phyloP scores from a whole-genome alignment of 352 stramenopile genomes.

The Globisporangium alternatum region DNA sequence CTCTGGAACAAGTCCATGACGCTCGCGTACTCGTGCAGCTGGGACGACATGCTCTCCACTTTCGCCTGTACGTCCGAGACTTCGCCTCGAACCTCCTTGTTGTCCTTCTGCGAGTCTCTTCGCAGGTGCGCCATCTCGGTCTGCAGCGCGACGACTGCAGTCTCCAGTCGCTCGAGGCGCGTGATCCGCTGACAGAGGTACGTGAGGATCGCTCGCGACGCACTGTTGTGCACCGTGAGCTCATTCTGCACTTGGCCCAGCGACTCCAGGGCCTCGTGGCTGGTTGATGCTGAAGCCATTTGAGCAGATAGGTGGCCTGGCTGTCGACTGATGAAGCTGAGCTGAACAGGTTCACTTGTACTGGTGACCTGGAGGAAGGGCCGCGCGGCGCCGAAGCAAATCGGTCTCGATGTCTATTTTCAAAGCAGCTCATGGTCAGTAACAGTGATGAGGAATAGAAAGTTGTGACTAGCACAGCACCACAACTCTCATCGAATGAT shows the following conservation, averaged over 20 bases:
- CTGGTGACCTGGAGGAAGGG: background rate
- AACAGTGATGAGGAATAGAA: background rate
- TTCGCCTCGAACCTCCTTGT: conserved; percentile 41
- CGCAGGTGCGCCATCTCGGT: conserved; percentile 36
- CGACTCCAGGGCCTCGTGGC: conserved; percentile 20
- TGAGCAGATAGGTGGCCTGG: no score
- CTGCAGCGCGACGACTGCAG: conserved; percentile 35
- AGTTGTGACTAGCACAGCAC: background rate
- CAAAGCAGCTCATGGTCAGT: background rate
- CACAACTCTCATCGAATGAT: background rate
- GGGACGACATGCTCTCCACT: conserved; percentile 46
- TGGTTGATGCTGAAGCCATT: background rate
- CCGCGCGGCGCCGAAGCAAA: background rate
- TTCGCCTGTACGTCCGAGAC: conserved; percentile 40
- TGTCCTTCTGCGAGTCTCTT: conserved; percentile 35
- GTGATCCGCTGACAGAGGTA: conserved; percentile 61
- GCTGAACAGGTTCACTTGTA: background rate
- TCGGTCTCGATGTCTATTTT: background rate
- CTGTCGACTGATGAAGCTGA: background rate
- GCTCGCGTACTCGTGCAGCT: conserved; percentile 56
- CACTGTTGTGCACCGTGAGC: conserved; percentile 43
- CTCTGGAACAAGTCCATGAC: conserved; percentile 65
- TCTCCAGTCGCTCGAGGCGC: conserved; percentile 57
- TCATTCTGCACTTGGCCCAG: conserved; percentile 51
- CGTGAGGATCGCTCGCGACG: conserved; percentile 57